These are phyloP conservation scores for Solanum neorickii DNA, from an alignment of 257 asterid genomes.

Conservation along the genomic window DNA sequence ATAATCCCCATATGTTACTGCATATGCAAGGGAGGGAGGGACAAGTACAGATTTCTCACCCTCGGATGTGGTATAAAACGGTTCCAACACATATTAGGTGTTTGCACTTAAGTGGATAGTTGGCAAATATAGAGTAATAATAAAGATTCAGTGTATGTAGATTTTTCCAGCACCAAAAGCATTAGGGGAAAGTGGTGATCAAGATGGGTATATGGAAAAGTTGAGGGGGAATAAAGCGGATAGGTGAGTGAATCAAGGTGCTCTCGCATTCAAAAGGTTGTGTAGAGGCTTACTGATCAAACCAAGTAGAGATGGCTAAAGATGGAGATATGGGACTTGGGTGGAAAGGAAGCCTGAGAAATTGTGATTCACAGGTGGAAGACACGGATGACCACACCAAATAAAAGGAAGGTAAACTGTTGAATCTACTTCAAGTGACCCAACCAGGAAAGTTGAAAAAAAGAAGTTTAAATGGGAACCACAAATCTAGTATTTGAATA, in stretches of 20 bases:
- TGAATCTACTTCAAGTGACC: background rate
- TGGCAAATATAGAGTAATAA: background rate
- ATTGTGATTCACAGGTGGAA: background rate
- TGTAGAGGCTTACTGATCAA: background rate
- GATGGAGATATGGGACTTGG: background rate
- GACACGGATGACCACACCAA: background rate
- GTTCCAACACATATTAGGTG: background rate
- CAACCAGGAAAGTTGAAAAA: background rate
- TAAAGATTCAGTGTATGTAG: background rate
- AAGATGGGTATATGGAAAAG: background rate
- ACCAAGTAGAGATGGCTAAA: background rate
- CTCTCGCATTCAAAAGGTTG: background rate
- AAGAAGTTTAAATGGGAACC: background rate
- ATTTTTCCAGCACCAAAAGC: background rate
- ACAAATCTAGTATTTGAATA: background rate
- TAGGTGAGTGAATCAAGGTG: background rate
- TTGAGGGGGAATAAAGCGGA: background rate
- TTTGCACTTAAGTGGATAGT: background rate
- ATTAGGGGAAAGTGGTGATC: background rate
- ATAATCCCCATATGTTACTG: background rate
- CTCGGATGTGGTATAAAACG: background rate
- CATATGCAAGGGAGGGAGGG: background rate
- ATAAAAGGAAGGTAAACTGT: background rate
- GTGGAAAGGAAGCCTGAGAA: background rate
- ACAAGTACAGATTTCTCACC: background rate